Base-by-base conservation (phyloP, 129 eudicot genomes). In the Smallanthus sonchifolius region DNA sequence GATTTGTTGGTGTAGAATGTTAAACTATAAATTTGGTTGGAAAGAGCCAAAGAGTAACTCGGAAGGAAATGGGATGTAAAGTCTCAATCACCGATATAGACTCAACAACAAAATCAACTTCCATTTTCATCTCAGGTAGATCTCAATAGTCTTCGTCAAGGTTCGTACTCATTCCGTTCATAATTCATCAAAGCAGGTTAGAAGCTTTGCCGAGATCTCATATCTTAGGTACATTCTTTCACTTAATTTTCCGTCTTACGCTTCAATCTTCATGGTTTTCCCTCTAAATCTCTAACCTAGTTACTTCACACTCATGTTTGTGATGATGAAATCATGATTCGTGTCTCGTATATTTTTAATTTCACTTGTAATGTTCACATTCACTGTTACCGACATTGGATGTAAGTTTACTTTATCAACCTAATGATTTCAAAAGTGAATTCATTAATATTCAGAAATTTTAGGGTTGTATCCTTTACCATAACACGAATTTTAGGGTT, bases 181-280 rank as follows among this genome's bases (percentile, higher is more conserved):
- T 70, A 32, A 28, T 28, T 20, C 70, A 74, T 62, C 49, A 11
- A 63, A 63, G 1, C 48, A 3, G 9, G 4, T 56, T 20, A 39
- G 52, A 55, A 38, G 66, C 54, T 55, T 34, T 71, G 44, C 3
- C 42, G 55, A 43, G 79, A 65, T 49, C 73, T 75, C 79, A 30
- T 17, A 45, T 32, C 11, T 30, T 15, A 74, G 24, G 47, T 65
- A 74, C 47, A 59, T 61, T 60, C 17, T 48, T 55, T 38, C 13
- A 39, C 35, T 67, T 42, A 4, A 11, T 16, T 13, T 43, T 67
- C 70, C 65, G 6, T 72, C 14, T 30, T 42, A 5, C 38, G 16
- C 64, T 37, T 48, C 75, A 20, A 38, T 48, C 47, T 15, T 49
- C 74, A 32, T 69, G 4, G 24, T 72, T 55, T 55, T 55, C 52